These are phyloP conservation scores for Rhodamnia argentea DNA, from an alignment of 345 rosid genomes.

Conservation along the genomic window DNA sequence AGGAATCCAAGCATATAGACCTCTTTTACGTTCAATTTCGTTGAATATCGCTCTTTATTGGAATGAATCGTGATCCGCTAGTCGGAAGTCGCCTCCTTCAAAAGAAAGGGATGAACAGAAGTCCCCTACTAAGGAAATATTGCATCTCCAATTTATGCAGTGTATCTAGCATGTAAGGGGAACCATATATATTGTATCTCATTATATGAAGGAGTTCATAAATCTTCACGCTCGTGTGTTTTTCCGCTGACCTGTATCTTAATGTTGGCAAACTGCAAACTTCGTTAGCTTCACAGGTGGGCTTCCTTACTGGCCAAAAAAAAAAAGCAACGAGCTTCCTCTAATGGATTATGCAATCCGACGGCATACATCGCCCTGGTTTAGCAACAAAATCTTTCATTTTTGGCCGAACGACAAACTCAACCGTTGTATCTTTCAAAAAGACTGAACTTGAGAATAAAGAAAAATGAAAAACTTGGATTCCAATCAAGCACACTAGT, in stretches of 20 bases:
- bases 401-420: neutral
- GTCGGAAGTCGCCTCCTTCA: neutral
- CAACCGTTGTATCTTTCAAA: neutral
- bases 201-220: neutral
- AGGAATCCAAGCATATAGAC: conserved; percentile 17
- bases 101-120: neutral
- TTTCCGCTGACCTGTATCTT: neutral
- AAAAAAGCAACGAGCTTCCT: neutral
- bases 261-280: neutral
- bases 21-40: neutral
- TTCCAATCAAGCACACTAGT: neutral
- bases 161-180: neutral
- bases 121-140: neutral
- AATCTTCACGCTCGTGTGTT: neutral
- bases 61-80: neutral
- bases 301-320: no score
- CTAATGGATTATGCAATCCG: neutral
- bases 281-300: no score
- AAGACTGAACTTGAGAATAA: neutral
- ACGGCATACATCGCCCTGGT: neutral
- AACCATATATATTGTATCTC: neutral
- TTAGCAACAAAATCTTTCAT: neutral
- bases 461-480: neutral
- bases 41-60: neutral
- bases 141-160: neutral